These are phyloP conservation scores for Phialophora chinensis DNA, from an alignment of 2,329 filamentous ascomycete species.

Conservation along the genomic window DNA sequence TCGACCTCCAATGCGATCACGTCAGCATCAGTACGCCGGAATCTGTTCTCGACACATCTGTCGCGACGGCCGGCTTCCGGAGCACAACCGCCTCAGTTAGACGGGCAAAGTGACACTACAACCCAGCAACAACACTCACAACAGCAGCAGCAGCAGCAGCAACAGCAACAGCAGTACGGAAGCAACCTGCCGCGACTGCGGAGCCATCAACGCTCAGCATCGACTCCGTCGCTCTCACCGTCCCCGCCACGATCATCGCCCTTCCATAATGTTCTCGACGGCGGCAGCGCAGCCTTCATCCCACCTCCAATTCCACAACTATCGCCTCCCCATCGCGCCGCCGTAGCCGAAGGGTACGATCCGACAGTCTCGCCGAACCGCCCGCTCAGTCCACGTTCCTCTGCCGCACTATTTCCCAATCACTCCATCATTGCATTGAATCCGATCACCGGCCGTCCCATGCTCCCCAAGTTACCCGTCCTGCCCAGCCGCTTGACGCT, in stretches of 20 bases:
- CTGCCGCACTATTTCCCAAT: constrained; percentile 33
- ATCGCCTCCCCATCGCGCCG: constrained; percentile 22
- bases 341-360: constrained; percentile 31
- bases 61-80: constrained; percentile 48
- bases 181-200: constrained; percentile 9
- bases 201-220: constrained; percentile 29
- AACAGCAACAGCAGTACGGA: constrained; percentile 13
- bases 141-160: neutral
- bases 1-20: constrained; percentile 14
- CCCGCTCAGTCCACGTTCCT: constrained; percentile 34
- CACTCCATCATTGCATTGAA: constrained; percentile 38
- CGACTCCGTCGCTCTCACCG: constrained; percentile 31
- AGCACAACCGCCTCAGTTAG: constrained; percentile 20
- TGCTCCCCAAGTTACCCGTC: constrained; percentile 46
- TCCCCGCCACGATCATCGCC: constrained; percentile 29
- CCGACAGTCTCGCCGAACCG: constrained; percentile 34
- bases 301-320: constrained; percentile 18
- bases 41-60: constrained; percentile 53
- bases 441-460: constrained; percentile 36
- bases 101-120: constrained; percentile 2
- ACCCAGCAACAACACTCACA: constrained; percentile 13
- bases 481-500: constrained; percentile 47
- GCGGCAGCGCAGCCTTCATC: constrained; percentile 9
- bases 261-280: constrained; percentile 14
- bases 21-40: constrained; percentile 49